phyloP scores from a whole-genome alignment of 306 rosid species.

The Cucurbita argyrosperma region DNA sequence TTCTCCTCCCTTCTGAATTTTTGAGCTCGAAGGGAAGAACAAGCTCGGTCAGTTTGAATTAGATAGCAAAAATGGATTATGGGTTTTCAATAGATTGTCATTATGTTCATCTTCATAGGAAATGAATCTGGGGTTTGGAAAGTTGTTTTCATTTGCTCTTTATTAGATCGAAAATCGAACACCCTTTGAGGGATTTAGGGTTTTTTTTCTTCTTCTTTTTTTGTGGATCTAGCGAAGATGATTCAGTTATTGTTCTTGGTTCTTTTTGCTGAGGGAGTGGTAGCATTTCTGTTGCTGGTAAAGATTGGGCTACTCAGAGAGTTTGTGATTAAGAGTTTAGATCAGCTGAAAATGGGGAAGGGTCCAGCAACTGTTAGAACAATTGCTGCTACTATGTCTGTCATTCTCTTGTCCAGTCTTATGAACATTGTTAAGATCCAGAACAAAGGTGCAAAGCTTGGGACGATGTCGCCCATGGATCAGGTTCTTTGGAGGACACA shows the following conservation, averaged over 20 bases:
- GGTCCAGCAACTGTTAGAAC: constrained; percentile 75
- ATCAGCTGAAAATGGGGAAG: constrained; percentile 78
- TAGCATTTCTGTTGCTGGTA: constrained; percentile 58
- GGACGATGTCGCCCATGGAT: constrained; percentile 98
- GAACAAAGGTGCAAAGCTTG: constrained; percentile 92
- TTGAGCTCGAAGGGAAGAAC: background rate
- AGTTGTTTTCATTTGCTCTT: background rate
- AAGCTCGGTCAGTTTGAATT: background rate
- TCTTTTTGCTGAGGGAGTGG: constrained; percentile 50
- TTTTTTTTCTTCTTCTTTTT: background rate
- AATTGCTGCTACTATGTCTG: constrained; percentile 88
- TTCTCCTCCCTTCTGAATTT: background rate
- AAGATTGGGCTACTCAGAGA: constrained; percentile 87
- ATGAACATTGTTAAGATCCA: constrained; percentile 87
- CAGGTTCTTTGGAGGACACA: constrained; percentile 97
- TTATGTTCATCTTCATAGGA: background rate
- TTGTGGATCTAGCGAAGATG: constrained; percentile 26
- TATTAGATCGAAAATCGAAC: background rate
- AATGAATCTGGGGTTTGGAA: background rate
- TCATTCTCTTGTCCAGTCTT: constrained; percentile 65
- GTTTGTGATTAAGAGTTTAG: constrained; percentile 72
- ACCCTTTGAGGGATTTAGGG: background rate
- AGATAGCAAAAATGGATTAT: background rate
- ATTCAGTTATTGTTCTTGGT: constrained; percentile 80
- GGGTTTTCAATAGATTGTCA: background rate